Conservation (phyloP, 225 moss, liverwort and hornwort genomes). For the Physcomitrellopsis africana region DNA sequence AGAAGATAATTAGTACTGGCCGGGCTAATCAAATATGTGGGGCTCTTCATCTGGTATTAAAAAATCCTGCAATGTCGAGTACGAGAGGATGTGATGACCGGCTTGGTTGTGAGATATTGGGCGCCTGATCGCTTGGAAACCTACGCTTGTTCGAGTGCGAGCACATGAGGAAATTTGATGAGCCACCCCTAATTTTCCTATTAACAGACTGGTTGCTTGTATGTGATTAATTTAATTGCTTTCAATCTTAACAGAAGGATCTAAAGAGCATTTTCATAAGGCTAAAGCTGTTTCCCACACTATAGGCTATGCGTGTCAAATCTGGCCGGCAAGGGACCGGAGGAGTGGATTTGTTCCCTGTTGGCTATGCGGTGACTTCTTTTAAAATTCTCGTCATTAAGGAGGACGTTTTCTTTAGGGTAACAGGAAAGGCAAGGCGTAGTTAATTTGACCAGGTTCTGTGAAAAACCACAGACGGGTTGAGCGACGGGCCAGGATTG, state of each 20-base stretch:
- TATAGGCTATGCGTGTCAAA: constrained; percentile 18
- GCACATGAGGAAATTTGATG: constrained; percentile 18
- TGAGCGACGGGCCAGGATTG: background rate
- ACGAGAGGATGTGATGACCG: constrained; percentile 6
- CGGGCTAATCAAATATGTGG: constrained; percentile 26
- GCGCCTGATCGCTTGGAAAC: constrained; percentile 1
- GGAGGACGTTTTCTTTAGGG: constrained; percentile 19
- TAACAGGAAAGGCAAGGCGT: constrained; percentile 14
- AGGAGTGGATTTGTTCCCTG: constrained; percentile 17
- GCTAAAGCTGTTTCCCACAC: constrained; percentile 7
- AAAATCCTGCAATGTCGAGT: constrained; percentile 19
- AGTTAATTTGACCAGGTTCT: constrained; percentile 7
- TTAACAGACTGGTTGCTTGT: background rate
- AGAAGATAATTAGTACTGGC: constrained; percentile 15
- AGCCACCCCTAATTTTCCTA: background rate
- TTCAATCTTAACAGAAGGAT: background rate
- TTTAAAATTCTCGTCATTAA: background rate
- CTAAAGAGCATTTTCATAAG: background rate
- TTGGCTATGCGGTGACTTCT: constrained; percentile 33
- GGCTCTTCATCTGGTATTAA: constrained; percentile 17
- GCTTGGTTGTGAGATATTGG: constrained; percentile 16
- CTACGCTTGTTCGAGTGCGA: constrained; percentile 6
- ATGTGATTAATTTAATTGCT: constrained; percentile 5
- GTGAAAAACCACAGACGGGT: background rate
- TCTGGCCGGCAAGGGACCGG: constrained; percentile 26